phyloP scores from a whole-genome alignment of 257 asterid species.

The Nicotiana obtusifolia region DNA sequence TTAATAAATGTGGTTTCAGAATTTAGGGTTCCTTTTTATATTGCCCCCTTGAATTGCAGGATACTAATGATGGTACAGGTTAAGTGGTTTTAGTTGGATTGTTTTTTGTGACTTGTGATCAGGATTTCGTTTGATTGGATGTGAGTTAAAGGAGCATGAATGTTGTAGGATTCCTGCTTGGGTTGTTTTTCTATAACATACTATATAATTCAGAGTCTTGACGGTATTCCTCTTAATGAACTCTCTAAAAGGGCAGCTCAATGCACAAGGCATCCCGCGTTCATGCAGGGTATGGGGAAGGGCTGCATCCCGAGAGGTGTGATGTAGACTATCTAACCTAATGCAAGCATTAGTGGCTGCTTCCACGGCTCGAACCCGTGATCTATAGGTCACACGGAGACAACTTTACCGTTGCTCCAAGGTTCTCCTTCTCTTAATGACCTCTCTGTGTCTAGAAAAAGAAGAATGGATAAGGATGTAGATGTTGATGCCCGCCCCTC shows the following conservation, averaged over 20 bases:
- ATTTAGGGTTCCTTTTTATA: background rate
- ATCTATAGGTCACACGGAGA: too few relatives aligned
- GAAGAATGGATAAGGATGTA: background rate
- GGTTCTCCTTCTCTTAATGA: too few relatives aligned
- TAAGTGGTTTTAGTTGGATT: background rate
- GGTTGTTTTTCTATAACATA: background rate
- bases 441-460: background rate
- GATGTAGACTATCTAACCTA: too few relatives aligned
- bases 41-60: background rate
- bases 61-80: background rate
- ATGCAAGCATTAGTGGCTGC: too few relatives aligned
- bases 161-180: constrained; percentile 1
- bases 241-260: background rate
- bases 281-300: too few relatives aligned
- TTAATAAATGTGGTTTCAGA: background rate
- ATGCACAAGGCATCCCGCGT: too few relatives aligned
- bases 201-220: background rate
- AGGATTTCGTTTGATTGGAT: background rate
- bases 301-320: too few relatives aligned
- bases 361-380: too few relatives aligned
- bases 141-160: background rate
- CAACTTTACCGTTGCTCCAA: too few relatives aligned
- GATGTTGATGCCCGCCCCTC: background rate
- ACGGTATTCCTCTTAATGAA: background rate
- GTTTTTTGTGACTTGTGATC: background rate